phyloP scores from a whole-genome alignment of 345 rosid genomes.

The Raphanus raphanistrum region DNA sequence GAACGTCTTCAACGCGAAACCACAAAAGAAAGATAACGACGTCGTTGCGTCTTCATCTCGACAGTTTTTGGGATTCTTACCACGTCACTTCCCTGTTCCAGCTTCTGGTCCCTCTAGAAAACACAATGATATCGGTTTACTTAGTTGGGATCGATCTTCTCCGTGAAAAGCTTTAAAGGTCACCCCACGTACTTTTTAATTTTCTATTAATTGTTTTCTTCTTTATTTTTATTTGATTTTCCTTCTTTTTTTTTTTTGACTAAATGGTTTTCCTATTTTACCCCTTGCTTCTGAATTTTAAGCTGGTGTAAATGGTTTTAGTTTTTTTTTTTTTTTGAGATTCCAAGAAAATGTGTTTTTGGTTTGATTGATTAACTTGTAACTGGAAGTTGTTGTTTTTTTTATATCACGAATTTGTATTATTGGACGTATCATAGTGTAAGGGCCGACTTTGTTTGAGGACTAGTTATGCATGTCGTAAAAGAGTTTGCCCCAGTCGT shows the following conservation, averaged over 20 bases:
- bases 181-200: neutral
- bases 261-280: neutral
- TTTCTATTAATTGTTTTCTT: neutral
- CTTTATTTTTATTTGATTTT: neutral
- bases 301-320: slow-evolving; percentile 29
- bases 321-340: neutral
- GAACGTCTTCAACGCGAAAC: slow-evolving; percentile 30
- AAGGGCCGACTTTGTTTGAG: slow-evolving; percentile 7
- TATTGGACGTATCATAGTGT: slow-evolving; percentile 7
- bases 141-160: slow-evolving; percentile 42
- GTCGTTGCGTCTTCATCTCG: slow-evolving; percentile 24
- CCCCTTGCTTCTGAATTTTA: slow-evolving; percentile 8
- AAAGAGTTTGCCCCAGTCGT: neutral
- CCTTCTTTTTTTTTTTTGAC: too few relatives aligned
- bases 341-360: slow-evolving; percentile 12
- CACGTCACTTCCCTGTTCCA: slow-evolving; percentile 78
- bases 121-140: slow-evolving; percentile 84
- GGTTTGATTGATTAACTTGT: slow-evolving; percentile 15
- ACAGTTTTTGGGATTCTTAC: slow-evolving; percentile 63
- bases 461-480: neutral
- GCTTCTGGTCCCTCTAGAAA: slow-evolving; percentile 92
- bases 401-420: slow-evolving; percentile 4
- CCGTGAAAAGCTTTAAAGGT: slow-evolving; percentile 39
- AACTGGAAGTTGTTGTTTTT: neutral
- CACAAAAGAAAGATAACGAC: slow-evolving; percentile 7